Evolutionary conservation across 2,329 filamentous ascomycete species (phyloP), one percentile per base, ranked within the genome.

Genomic region (Calcarisporium arbuscula): DNA sequence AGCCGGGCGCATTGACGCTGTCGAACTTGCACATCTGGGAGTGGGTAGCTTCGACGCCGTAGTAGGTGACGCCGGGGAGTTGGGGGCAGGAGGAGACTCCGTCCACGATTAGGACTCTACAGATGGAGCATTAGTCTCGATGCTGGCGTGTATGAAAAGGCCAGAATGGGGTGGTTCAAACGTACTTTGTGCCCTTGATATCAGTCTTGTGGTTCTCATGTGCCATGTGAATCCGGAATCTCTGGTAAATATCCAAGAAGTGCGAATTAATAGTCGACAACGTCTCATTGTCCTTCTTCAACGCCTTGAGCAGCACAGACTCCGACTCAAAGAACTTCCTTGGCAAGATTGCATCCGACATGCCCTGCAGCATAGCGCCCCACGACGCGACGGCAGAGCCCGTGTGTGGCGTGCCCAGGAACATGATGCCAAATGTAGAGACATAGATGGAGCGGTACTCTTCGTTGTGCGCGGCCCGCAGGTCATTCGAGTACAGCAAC

Each of bases 401-500:
- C 14, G 70, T 75, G 53, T 88, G 84, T 6, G 84, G 84, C 11
- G 84, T 89, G 11, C 83, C 84, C 19, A 89, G 67, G 53, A 89
- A 89, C 21, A 88, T 67, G 38, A 88, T 74, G 17, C 78, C 84
- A 49, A 80, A 88, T 0, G 84, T 88, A 1, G 81, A 86, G 8
- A 86, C 71, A 45, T 74, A 86, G 34, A 87, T 74, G 9, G 80
- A 80, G 15, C 81, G 72, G 22, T 77, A 68, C 36, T 82, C 71
- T 40, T 84, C 74, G 23, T 78, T 72, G 45, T 76, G 69, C 36
- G 72, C 68, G 26, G 68, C 69, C 7, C 65, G 67, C 10, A 83
- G 53, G 47, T 77, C 80, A 44, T 74, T 72, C 29, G 79, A 82
- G 52, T 82, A 78, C 32, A 83, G 68, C 30, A 88, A 60, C 2